Conservation (phyloP, 306 rosid species). For the Mimosa bimucronata region DNA sequence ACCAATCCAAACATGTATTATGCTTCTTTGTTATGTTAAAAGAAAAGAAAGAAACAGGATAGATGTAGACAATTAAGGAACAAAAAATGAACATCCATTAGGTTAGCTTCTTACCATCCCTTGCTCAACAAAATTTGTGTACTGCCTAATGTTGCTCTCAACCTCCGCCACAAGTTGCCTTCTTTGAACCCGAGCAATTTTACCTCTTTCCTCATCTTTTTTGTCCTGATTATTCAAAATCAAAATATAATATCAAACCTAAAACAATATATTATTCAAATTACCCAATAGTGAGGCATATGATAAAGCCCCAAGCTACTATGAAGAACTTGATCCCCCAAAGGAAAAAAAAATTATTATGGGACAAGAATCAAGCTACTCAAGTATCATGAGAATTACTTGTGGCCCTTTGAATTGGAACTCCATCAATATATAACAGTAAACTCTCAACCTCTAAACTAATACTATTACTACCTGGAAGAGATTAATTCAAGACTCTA, state of each 20-base stretch:
- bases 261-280: background rate
- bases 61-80: no score
- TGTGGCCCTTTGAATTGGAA: background rate
- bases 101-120: slow-evolving; percentile 66
- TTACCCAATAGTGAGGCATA: background rate
- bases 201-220: slow-evolving; percentile 97
- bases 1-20: no score
- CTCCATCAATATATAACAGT: background rate
- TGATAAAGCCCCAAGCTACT: background rate
- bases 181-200: slow-evolving; percentile 84
- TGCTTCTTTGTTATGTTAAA: no score
- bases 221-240: slow-evolving; percentile 59
- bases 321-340: no score
- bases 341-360: background rate
- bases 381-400: background rate
- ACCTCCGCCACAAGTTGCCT: slow-evolving; percentile 83
- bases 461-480: background rate
- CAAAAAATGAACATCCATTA: no score
- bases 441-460: background rate
- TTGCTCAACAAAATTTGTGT: slow-evolving; percentile 64
- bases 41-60: no score
- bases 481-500: background rate
- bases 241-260: background rate
- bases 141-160: slow-evolving; percentile 71
- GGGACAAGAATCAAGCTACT: background rate